Evolutionary conservation across 2,329 filamentous ascomycete species (phyloP).

Genomic region (Sordariomycetes sp.): DNA sequence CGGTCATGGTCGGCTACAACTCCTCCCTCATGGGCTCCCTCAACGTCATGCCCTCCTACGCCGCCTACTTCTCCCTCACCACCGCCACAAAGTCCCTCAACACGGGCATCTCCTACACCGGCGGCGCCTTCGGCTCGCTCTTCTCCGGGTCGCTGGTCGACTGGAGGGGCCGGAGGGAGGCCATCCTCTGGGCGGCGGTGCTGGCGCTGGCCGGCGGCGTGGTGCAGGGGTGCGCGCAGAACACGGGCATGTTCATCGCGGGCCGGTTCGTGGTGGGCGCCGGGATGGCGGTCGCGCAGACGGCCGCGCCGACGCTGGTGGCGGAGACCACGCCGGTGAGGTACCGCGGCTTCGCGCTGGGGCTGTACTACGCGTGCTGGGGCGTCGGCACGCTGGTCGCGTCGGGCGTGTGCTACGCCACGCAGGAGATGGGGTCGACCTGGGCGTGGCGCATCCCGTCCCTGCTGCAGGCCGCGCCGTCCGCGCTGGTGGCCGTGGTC

Average conservation of each 20-base stretch:
- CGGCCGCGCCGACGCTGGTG: slow-evolving; percentile 34
- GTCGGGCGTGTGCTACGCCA: slow-evolving; percentile 8
- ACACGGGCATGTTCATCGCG: slow-evolving; percentile 31
- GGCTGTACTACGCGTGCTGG: slow-evolving; percentile 8
- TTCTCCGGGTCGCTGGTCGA: slow-evolving; percentile 29
- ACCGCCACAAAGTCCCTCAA: slow-evolving; percentile 41
- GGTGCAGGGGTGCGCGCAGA: not conserved
- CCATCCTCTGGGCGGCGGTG: slow-evolving; percentile 33
- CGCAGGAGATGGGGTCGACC: not conserved
- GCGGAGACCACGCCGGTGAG: slow-evolving; percentile 32
- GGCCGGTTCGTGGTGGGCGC: slow-evolving; percentile 35
- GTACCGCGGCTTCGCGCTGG: slow-evolving; percentile 10
- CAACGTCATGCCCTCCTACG: slow-evolving; percentile 45
- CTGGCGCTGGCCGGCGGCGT: not conserved
- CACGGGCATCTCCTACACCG: slow-evolving; percentile 44
- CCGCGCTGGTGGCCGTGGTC: slow-evolving; percentile 8
- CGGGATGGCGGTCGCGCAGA: slow-evolving; percentile 27
- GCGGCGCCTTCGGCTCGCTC: slow-evolving; percentile 31
- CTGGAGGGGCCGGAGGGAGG: slow-evolving; percentile 27
- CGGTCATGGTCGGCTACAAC: slow-evolving; percentile 25
- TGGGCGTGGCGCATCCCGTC: slow-evolving; percentile 15
- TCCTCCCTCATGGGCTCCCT: slow-evolving; percentile 45
- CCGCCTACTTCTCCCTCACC: slow-evolving; percentile 43
- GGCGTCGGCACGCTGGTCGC: not conserved
- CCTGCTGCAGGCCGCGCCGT: slow-evolving; percentile 9